These are phyloP conservation scores for Lentinula boryana DNA, from an alignment of 768 basidiomycete genomes.

Conservation along the genomic window DNA sequence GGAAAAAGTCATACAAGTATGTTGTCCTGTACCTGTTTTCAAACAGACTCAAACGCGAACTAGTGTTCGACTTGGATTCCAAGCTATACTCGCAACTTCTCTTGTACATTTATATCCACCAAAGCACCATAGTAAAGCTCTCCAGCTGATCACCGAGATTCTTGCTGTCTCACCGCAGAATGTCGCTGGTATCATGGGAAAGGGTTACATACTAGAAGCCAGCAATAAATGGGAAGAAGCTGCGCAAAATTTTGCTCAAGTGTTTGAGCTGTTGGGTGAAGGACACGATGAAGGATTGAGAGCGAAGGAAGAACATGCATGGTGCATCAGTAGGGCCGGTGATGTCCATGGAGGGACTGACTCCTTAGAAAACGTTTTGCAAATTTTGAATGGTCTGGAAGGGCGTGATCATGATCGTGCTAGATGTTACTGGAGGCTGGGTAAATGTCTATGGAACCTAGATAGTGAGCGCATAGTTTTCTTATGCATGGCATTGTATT, in stretches of 20 bases:
- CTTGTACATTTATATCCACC: constrained; percentile 85
- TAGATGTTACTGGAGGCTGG: constrained; percentile 81
- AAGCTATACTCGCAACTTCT: constrained; percentile 65
- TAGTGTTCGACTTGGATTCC: constrained; percentile 64
- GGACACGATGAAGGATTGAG: constrained; percentile 46
- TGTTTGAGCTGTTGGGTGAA: constrained; percentile 40
- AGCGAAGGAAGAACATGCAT: constrained; percentile 77
- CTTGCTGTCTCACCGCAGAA: constrained; percentile 59
- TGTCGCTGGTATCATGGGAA: constrained; percentile 61
- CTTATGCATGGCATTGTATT: background rate
- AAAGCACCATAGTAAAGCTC: constrained; percentile 80
- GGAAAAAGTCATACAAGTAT: constrained; percentile 45
- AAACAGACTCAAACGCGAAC: constrained; percentile 1
- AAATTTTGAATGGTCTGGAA: constrained; percentile 36
- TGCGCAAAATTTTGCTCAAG: constrained; percentile 50
- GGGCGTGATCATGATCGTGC: constrained; percentile 57
- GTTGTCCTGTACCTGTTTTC: constrained; percentile 10
- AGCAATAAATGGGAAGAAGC: constrained; percentile 67
- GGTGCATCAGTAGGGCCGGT: constrained; percentile 66
- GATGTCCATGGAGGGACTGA: constrained; percentile 38
- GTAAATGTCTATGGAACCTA: constrained; percentile 66
- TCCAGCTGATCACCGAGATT: constrained; percentile 67
- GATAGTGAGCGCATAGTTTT: constrained; percentile 46
- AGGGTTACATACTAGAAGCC: constrained; percentile 66
- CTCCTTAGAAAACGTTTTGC: constrained; percentile 43